Evolutionary conservation across 2,329 filamentous ascomycete genomes (phyloP), one percentile per base, ranked within the genome.

Genomic region (Apiospora marii): DNA sequence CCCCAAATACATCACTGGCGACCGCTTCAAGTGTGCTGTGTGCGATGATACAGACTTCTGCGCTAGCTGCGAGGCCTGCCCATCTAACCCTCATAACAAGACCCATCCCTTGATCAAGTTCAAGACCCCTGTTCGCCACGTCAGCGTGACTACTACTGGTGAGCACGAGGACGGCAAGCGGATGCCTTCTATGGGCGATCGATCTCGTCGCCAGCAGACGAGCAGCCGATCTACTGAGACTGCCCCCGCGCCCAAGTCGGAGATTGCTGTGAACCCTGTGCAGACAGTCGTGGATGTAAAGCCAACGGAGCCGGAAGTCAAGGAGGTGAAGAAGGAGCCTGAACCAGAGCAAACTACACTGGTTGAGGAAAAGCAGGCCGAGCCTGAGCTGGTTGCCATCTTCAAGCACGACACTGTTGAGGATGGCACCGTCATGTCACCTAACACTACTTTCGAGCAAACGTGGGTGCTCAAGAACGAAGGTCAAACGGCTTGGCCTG

Each of bases 31-130:
- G 90, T 99, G 96, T 81, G 94, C 96, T 70, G 92, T 99, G 72
- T 99, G 96, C 86, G 89, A 97, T 79, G 95, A 99, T 81, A 92
- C 92, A 46, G 96, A 99, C 83, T 98, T 98, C 86, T 99, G 96
- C 82, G 94, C 93, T 80, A 93, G 90, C 80, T 99, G 96, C 84
- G 97, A 99, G 85, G 94, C 96, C 68, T 91, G 91, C 78, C 96
- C 96, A 10, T 87, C 87, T 75, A 96, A 97, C 82, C 86, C 85
- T 30, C 96, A 99, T 86, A 98, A 98, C 87, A 92, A 91, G 83
- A 97, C 95, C n/a, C 96, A 99, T 79, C 96, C 96, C 41, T 86
- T 99, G 77, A 95, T 99, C 86, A 98, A 98, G 86, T 95, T 99
- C 87, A 97, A 94, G 88, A 97, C 94, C 2, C 93, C 96, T 13